Base-by-base conservation (phyloP, 2,329 filamentous ascomycete genomes). In the Myriosclerotinia curreyana region DNA sequence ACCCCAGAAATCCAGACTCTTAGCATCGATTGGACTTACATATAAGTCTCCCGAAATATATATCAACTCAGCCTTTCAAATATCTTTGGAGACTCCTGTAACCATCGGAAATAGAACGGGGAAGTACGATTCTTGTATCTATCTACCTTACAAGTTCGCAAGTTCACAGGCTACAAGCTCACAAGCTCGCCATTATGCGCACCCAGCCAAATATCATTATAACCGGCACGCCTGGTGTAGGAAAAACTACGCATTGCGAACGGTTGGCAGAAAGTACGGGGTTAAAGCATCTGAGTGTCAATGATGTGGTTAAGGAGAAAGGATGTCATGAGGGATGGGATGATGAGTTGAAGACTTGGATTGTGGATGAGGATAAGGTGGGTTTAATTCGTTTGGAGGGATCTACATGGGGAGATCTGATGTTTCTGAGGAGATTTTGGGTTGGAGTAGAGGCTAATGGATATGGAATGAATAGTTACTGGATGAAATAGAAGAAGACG, bases 161-260 rank as follows among this genome's bases (percentile, higher is more conserved):
- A 25, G 7, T n/a, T 31, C 28, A 31, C 28, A 4, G 4, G 28
- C 6, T 31, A 14, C 36, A 55, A 48, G 31, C 22, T 38, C 31
- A 6, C 31, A 59, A 48, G 28, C 31, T 59, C 14, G 42, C 11
- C 55, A 49, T 20, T 36, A 59, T 59, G 52, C 61, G 61, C 52
- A 50, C 61, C 20, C 61, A 79, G 67, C 95, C 95, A 38, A 99
- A 98, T 77, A 92, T 99, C 73, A 89, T 99, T 70, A 83, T 99
- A 69, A 98, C 95, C 49, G 95, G 95, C 69, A 99, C 95, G 25
- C 95, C 95, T 0, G 95, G 95, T 63, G 92, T 96, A 36, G 95
- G 95, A 74, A 99, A 99, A 80, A 96, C 93, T 22, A 96, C 91
- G 9, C 93, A 96, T 76, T 91, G 90, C 74, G 91, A 96, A 76